Evolutionary conservation across 768 basidiomycete genomes (phyloP).

Genomic region (Mycena capillaripes): DNA sequence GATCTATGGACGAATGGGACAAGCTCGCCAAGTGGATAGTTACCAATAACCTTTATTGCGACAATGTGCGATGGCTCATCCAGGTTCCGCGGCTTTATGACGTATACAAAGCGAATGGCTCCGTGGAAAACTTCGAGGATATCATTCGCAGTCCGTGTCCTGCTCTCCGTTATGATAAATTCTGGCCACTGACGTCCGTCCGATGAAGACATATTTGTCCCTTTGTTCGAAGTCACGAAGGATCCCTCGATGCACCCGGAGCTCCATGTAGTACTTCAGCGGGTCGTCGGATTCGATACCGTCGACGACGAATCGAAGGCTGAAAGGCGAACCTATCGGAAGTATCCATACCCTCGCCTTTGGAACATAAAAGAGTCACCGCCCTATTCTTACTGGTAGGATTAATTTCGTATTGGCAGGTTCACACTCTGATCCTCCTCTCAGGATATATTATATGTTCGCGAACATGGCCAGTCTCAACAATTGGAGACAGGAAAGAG

Average conservation of each 20-base stretch:
- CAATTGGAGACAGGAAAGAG: conserved; percentile 88
- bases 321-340: conserved; percentile 91
- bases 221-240: conserved; percentile 96
- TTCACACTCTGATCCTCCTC: conserved; percentile 11
- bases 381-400: conserved; percentile 95
- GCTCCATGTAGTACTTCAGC: conserved; percentile 93
- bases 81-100: conserved; percentile 96
- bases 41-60: conserved; percentile 92
- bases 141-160: conserved; percentile 86
- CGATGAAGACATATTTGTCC: conserved; percentile 87
- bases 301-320: conserved; percentile 98
- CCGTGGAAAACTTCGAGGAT: conserved; percentile 90
- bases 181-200: too few relatives aligned
- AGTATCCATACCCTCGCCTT: conserved; percentile 91
- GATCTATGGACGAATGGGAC: conserved; percentile 91
- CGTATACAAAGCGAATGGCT: conserved; percentile 91
- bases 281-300: conserved; percentile 97
- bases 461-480: conserved; percentile 97
- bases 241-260: conserved; percentile 93
- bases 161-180: neutral
- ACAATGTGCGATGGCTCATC: conserved; percentile 98
- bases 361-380: conserved; percentile 95
- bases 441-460: conserved; percentile 98
- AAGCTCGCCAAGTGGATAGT: conserved; percentile 98
- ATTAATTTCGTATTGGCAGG: conserved; percentile 35